Conservation (phyloP, 805 yeast species). For the Hanseniaspora jakobsenii region DNA sequence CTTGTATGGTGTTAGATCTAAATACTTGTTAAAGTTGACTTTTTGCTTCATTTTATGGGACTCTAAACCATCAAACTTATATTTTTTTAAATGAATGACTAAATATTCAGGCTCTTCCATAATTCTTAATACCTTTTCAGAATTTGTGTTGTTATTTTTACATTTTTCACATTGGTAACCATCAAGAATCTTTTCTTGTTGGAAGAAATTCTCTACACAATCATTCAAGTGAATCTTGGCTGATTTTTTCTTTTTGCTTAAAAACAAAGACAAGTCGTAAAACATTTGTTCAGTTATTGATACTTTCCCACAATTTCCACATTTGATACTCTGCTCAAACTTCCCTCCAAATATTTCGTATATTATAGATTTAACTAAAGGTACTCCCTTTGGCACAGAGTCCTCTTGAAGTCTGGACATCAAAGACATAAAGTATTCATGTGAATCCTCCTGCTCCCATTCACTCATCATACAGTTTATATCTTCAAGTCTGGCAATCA, state of each 20-base stretch:
- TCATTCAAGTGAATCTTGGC: conserved; percentile 51
- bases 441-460: conserved; percentile 97
- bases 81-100: conserved; percentile 77
- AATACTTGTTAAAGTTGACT: conserved; percentile 63
- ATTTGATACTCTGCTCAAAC: conserved; percentile 70
- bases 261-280: conserved; percentile 77
- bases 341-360: conserved; percentile 93
- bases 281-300: conserved; percentile 86
- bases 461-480: conserved; percentile 93
- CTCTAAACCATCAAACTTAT: conserved; percentile 69
- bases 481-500: conserved; percentile 61
- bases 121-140: conserved; percentile 54
- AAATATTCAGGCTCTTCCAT: conserved; percentile 79
- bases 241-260: conserved; percentile 39
- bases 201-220: conserved; percentile 70
- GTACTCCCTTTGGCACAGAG: conserved; percentile 78
- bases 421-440: conserved; percentile 89
- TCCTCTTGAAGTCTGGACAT: conserved; percentile 84
- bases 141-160: conserved; percentile 61
- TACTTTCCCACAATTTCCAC: conserved; percentile 68
- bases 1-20: conserved; percentile 59
- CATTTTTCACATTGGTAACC: conserved; percentile 88
- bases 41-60: conserved; percentile 81
- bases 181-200: conserved; percentile 62
- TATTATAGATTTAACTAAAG: conserved; percentile 65